Evolutionary conservation across 495 filamentous ascomycete genomes (phyloP).

Genomic region (Penicillium turbatum): DNA sequence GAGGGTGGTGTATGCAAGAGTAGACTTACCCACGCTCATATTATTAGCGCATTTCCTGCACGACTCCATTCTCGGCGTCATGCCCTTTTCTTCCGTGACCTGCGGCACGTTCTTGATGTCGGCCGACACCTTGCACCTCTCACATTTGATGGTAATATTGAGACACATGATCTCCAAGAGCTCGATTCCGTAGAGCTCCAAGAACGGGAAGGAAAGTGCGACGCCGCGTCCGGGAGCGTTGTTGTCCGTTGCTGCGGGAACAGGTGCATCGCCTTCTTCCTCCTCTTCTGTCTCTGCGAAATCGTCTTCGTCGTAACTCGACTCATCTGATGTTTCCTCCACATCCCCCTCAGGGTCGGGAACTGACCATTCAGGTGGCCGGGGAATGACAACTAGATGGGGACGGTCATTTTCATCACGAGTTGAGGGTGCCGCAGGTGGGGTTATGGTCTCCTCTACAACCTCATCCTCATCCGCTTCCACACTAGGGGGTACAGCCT

Average conservation of each 20-base stretch:
- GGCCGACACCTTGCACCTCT: constrained; percentile 72
- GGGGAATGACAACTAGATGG: constrained; percentile 72
- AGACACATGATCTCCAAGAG: constrained; percentile 67
- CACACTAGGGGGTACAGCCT: not conserved
- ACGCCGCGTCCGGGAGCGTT: constrained; percentile 57
- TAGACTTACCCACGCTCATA: constrained; percentile 53
- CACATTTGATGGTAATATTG: constrained; percentile 75
- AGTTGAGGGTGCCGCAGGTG: not conserved
- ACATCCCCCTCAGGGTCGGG: constrained; percentile 37
- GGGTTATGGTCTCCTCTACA: constrained; percentile 11
- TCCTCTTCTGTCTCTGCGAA: constrained; percentile 39
- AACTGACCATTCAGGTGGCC: constrained; percentile 76
- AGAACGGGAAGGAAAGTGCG: constrained; percentile 73
- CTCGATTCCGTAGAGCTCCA: constrained; percentile 80
- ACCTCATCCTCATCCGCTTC: not conserved
- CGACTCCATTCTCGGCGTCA: constrained; percentile 37
- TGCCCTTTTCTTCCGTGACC: constrained; percentile 34
- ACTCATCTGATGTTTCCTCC: constrained; percentile 29
- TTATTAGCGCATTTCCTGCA: constrained; percentile 77
- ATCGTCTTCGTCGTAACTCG: constrained; percentile 40
- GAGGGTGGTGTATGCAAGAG: not conserved
- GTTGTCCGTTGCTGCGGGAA: constrained; percentile 29
- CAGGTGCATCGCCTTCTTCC: constrained; percentile 40
- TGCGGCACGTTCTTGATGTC: constrained; percentile 66
- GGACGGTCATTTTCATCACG: constrained; percentile 42